A percentile compares a stretch with the other conserved stretches of the same genome.
Conservation (phyloP, 1,284 basidiomycete species). For the Ceratorhiza oryzae-sativae region DNA sequence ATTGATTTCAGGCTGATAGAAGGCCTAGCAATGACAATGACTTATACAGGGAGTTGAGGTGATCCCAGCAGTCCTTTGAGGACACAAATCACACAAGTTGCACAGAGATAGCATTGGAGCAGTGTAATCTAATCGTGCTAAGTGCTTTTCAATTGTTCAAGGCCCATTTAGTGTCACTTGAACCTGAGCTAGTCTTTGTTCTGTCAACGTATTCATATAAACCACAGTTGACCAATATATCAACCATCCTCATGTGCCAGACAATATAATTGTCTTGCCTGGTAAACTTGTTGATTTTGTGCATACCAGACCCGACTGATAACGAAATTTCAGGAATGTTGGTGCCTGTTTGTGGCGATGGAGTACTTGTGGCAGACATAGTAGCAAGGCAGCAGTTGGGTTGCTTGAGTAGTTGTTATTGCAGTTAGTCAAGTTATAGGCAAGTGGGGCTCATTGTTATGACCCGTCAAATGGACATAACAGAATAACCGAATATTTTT, state of each 20-base stretch:
- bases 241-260: conserved; percentile 10
- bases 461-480: too few species aligned
- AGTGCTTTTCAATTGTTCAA: conserved; percentile 11
- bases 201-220: conserved; percentile 4
- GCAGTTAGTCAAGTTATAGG: too few species aligned
- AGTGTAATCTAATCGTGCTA: neutral
- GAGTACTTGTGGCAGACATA: too few species aligned
- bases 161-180: neutral
- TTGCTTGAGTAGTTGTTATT: too few species aligned
- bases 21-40: conserved; percentile 11
- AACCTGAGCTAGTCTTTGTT: neutral
- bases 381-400: too few species aligned
- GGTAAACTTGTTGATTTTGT: conserved; percentile 17
- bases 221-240: conserved; percentile 7
- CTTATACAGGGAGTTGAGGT: conserved; percentile 7
- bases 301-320: conserved; percentile 13
- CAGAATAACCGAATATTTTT: too few species aligned
- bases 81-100: neutral
- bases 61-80: conserved; percentile 6
- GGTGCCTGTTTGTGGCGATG: too few species aligned
- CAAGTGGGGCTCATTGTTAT: too few species aligned
- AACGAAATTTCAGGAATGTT: neutral
- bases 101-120: conserved; percentile 1
- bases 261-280: conserved; percentile 24
- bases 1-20: neutral